These are phyloP conservation scores for Fraxinus cuspidata DNA, from an alignment of 257 asterid species.

Conservation along the genomic window DNA sequence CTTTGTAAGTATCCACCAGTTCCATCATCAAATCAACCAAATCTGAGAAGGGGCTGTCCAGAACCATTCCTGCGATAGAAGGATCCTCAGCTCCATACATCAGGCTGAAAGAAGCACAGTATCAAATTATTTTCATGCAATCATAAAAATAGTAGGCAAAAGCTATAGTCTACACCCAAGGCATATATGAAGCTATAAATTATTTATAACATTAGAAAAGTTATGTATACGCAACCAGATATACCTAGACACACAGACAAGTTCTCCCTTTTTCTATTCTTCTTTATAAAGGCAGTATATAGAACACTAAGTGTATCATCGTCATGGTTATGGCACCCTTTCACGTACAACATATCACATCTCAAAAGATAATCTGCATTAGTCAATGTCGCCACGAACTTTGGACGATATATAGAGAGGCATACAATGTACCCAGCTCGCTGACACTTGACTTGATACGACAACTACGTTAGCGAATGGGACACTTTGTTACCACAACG, in stretches of 20 bases:
- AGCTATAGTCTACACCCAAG: constrained; percentile 10
- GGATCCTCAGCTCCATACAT: constrained; percentile 98
- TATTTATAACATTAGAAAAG: not conserved
- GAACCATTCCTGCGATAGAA: constrained; percentile 97
- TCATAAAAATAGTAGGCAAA: not conserved
- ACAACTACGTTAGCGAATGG: too few species aligned
- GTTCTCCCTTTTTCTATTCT: not conserved
- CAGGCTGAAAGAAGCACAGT: constrained; percentile 62
- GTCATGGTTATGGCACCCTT: not conserved
- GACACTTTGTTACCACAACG: too few species aligned
- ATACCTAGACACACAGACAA: constrained; percentile 8
- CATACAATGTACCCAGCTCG: too few species aligned
- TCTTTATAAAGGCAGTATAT: constrained; percentile 3
- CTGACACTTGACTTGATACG: too few species aligned
- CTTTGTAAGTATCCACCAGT: constrained; percentile 87
- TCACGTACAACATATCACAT: not conserved
- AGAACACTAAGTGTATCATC: constrained; percentile 1
- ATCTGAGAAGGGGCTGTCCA: constrained; percentile 95
- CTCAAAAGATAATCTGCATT: not conserved
- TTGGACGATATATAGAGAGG: too few species aligned
- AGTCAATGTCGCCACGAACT: too few species aligned
- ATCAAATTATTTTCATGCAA: constrained; percentile 17
- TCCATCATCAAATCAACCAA: constrained; percentile 96
- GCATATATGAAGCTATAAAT: not conserved
- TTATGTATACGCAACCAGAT: not conserved